These are phyloP conservation scores for Argentina anserina DNA, from an alignment of 306 rosid species.

Conservation along the genomic window DNA sequence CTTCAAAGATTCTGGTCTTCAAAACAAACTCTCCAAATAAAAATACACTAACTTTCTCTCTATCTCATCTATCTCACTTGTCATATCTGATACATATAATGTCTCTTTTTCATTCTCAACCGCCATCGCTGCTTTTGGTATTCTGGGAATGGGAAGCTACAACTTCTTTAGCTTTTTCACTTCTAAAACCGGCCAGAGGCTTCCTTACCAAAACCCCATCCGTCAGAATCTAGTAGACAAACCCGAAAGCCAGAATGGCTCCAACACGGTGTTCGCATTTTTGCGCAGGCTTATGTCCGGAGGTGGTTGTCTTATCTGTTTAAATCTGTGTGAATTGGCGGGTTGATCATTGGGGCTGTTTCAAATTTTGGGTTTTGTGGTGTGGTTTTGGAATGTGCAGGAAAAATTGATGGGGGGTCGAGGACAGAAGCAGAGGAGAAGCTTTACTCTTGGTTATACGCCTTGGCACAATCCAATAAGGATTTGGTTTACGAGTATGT, in stretches of 20 bases:
- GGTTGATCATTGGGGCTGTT: not conserved
- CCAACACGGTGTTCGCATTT: conserved; percentile 11
- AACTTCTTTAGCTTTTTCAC: conserved; percentile 35
- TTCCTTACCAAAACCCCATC: conserved; percentile 39
- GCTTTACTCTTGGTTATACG: conserved; percentile 66
- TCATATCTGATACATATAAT: not conserved
- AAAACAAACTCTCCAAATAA: not conserved
- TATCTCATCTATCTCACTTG: not conserved
- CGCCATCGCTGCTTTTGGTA: not conserved
- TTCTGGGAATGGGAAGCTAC: conserved; percentile 52
- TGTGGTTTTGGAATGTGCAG: conserved; percentile 35
- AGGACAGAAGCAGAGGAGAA: conserved; percentile 68
- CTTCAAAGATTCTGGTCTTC: conserved; percentile 39
- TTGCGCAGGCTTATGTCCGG: conserved; percentile 32
- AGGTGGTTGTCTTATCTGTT: conserved; percentile 26
- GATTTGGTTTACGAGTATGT: conserved; percentile 72
- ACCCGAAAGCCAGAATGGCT: conserved; percentile 23
- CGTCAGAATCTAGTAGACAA: conserved; percentile 41
- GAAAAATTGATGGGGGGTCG: conserved; percentile 59
- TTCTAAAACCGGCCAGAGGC: conserved; percentile 17
- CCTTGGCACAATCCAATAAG: conserved; percentile 64
- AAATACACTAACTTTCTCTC: not conserved
- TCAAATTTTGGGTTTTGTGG: conserved; percentile 20
- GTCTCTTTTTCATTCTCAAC: not conserved
- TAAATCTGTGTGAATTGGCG: not conserved